A percentile compares a stretch with the other conserved stretches of the same genome.
Evolutionary conservation across 2,329 filamentous ascomycete genomes (phyloP).

Genomic region (Helminthosporium solani): DNA sequence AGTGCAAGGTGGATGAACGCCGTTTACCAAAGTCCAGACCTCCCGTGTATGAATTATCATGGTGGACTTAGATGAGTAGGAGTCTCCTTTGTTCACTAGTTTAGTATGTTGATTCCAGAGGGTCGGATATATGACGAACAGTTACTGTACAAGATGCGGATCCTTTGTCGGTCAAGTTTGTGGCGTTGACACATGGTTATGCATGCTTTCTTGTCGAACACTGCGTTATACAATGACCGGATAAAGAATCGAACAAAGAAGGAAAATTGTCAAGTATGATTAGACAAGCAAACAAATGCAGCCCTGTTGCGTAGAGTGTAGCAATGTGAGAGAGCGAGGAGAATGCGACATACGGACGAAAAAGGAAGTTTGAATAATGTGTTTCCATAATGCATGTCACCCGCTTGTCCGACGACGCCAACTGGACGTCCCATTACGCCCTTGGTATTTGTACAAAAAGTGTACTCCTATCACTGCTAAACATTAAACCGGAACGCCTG

Average conservation of each 20-base stretch:
- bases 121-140: neutral
- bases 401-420: conserved; percentile 4
- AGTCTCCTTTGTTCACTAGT: conserved; percentile 3
- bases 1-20: neutral
- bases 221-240: neutral
- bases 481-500: conserved; percentile 50
- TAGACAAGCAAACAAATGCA: no score
- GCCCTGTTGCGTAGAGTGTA: no score
- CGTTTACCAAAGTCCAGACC: neutral
- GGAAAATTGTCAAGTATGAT: neutral
- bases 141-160: neutral
- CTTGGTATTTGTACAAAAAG: conserved; percentile 11
- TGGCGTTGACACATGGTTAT: neutral
- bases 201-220: neutral
- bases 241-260: neutral
- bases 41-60: neutral
- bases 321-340: no score
- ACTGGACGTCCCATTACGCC: conserved; percentile 7
- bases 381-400: neutral
- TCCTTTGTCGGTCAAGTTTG: neutral
- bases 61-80: neutral
- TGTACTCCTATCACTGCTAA: conserved; percentile 1
- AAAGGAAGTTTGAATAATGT: neutral
- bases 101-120: neutral
- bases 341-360: neutral